Evolutionary conservation across 148 eudicot genomes (phyloP), one percentile per base, ranked within the genome.

Genomic region (Chenopodium quinoa): DNA sequence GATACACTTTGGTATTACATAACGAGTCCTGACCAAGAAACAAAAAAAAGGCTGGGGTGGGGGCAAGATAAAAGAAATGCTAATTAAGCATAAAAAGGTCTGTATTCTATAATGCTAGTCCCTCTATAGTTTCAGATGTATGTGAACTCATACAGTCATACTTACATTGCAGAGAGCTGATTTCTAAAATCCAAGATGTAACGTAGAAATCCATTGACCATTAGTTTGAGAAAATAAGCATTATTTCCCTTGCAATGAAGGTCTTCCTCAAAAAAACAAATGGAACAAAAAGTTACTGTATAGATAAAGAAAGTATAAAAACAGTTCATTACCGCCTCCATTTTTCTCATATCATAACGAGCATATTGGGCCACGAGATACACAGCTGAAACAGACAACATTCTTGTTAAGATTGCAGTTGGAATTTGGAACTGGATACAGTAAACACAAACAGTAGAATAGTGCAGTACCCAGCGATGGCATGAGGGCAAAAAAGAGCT

Each of bases 331-430:
- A 93, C 97, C 88, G 92, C 97, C 56, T 93, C 97, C 95, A 93
- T 91, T 83, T 80, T 89, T 87, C 83, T 89, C 84, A 92, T 93
- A 75, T 93, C 94, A 66, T 85, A 78, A 83, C 93, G 93, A 81
- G 97, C 90, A 89, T 93, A 95, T 72, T 85, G 87, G 83, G 97
- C 99, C 78, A 93, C 93, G 83, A 95, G 80, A 91, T 89, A 93
- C 22, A 95, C 97, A 85, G 97, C 99, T 95, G 99, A 82, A 64
- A 80, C 84, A 90, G 67, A 84, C n/a, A 73, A 73, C 23, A 76
- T 48, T 62, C 54, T 74, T 31, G 69, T 76, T 85, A 74, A 89
- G 88, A 85, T 74, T 77, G 54, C 58, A 65, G 48, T 63, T 34
- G 63, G 19, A 76, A 31, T 27, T 72, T 40, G 56, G 34, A 37